A percentile compares a stretch with the other conserved stretches of the same genome.
Conservation (phyloP, 106 monocot genomes). For the Xerophyta viscosa region DNA sequence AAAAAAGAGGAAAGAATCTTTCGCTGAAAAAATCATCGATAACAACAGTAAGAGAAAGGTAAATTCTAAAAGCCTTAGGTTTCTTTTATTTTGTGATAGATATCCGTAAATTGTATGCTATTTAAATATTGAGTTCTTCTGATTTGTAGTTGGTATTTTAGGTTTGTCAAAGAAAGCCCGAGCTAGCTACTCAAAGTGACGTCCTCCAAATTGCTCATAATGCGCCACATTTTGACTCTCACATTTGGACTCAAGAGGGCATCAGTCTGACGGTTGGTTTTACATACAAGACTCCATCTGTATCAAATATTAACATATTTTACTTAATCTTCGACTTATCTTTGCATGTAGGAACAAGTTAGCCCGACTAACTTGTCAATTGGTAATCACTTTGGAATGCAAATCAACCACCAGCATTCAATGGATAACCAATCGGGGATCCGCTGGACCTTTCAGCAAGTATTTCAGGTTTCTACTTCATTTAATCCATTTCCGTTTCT, state of each 20-base stretch:
- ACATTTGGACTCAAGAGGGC: slow-evolving; percentile 35
- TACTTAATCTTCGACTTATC: background rate
- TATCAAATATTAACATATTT: background rate
- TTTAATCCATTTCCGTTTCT: background rate
- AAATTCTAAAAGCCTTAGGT: background rate
- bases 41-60: slow-evolving; percentile 41
- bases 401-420: slow-evolving; percentile 32
- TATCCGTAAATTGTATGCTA: no score
- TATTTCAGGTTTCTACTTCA: slow-evolving; percentile 35
- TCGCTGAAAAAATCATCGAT: slow-evolving; percentile 31
- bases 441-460: slow-evolving; percentile 37
- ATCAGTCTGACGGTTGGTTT: slow-evolving; percentile 25
- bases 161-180: slow-evolving; percentile 30
- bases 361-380: slow-evolving; percentile 42
- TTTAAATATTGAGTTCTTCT: no score
- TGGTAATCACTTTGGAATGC: slow-evolving; percentile 40
- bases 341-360: slow-evolving; percentile 34
- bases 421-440: slow-evolving; percentile 38
- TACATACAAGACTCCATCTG: background rate
- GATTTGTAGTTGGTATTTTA: background rate
- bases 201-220: slow-evolving; percentile 22
- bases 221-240: slow-evolving; percentile 32
- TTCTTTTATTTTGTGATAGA: background rate
- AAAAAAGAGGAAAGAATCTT: slow-evolving; percentile 34
- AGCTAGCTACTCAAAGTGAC: slow-evolving; percentile 18